phyloP scores from a whole-genome alignment of 768 basidiomycete species.

The Suillus subalutaceus region DNA sequence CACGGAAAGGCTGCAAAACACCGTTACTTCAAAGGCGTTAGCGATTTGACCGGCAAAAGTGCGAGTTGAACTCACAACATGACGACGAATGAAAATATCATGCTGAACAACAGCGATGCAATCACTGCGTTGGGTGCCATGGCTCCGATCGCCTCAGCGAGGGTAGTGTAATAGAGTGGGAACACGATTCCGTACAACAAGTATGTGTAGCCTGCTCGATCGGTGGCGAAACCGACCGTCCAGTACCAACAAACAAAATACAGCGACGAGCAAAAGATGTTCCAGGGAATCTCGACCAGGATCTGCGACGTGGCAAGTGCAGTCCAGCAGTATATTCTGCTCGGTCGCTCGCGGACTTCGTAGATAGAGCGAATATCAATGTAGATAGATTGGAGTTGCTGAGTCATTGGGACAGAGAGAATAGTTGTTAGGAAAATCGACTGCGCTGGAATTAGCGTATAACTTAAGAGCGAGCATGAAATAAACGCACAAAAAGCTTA shows the following conservation, averaged over 20 bases:
- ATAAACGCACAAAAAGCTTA: constrained; percentile 42
- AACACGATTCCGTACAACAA: constrained; percentile 40
- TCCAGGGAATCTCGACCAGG: constrained; percentile 48
- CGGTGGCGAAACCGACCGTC: constrained; percentile 42
- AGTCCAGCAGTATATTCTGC: constrained; percentile 65
- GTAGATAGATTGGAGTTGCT: constrained; percentile 64
- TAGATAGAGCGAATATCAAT: constrained; percentile 58
- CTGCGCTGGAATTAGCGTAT: constrained; percentile 26
- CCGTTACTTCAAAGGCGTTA: constrained; percentile 39
- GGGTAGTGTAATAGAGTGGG: constrained; percentile 48
- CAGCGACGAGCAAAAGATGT: constrained; percentile 41
- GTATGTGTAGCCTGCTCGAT: constrained; percentile 44
- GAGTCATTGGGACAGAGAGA: constrained; percentile 47
- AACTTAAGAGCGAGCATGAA: not conserved
- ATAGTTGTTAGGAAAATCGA: constrained; percentile 54
- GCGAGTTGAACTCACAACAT: constrained; percentile 40
- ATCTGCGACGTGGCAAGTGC: constrained; percentile 58
- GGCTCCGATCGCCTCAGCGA: constrained; percentile 43
- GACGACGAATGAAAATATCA: constrained; percentile 43
- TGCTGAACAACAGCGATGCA: constrained; percentile 41
- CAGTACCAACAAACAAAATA: constrained; percentile 55
- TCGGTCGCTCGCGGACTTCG: constrained; percentile 65
- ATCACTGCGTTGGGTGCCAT: constrained; percentile 45
- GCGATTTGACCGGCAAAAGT: not conserved
- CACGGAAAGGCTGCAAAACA: constrained; percentile 47